phyloP scores from a whole-genome alignment of 2,329 filamentous ascomycete species.

The Pseudocercospora vitis region DNA sequence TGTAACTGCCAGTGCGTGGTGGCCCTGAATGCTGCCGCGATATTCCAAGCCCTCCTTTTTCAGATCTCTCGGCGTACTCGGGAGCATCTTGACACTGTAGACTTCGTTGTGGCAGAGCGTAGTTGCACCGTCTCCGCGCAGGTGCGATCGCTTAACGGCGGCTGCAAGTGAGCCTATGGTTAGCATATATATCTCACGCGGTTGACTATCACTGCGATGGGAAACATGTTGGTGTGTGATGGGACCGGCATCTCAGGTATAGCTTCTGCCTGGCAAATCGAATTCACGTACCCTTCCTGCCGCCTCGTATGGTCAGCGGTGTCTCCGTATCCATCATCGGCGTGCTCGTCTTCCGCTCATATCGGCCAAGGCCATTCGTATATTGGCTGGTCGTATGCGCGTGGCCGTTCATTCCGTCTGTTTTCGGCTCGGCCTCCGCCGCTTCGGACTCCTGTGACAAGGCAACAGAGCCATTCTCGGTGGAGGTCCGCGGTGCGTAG shows the following conservation, averaged over 20 bases:
- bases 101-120: slow-evolving; percentile 74
- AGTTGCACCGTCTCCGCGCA: slow-evolving; percentile 36
- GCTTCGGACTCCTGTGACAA: slow-evolving; percentile 18
- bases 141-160: slow-evolving; percentile 27
- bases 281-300: slow-evolving; percentile 34
- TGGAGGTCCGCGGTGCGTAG: slow-evolving; percentile 34
- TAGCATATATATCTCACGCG: too few relatives aligned
- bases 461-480: slow-evolving; percentile 17
- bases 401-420: slow-evolving; percentile 27
- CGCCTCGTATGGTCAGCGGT: slow-evolving; percentile 29
- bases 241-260: too few relatives aligned
- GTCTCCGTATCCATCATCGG: slow-evolving; percentile 14
- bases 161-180: too few relatives aligned
- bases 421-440: slow-evolving; percentile 16
- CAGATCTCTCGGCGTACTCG: slow-evolving; percentile 76
- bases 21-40: slow-evolving; percentile 26
- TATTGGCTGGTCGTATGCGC: slow-evolving; percentile 2
- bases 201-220: too few relatives aligned
- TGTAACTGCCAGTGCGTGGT: slow-evolving; percentile 70
- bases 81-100: slow-evolving; percentile 82
- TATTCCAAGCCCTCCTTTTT: slow-evolving; percentile 63
- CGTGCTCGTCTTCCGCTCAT: slow-evolving; percentile 17
- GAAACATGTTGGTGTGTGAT: too few relatives aligned
- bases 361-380: slow-evolving; percentile 19
- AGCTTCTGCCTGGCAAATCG: too few relatives aligned